These are phyloP conservation scores for Madurella mycetomatis DNA, from an alignment of 2,329 filamentous ascomycete genomes.

Conservation along the genomic window DNA sequence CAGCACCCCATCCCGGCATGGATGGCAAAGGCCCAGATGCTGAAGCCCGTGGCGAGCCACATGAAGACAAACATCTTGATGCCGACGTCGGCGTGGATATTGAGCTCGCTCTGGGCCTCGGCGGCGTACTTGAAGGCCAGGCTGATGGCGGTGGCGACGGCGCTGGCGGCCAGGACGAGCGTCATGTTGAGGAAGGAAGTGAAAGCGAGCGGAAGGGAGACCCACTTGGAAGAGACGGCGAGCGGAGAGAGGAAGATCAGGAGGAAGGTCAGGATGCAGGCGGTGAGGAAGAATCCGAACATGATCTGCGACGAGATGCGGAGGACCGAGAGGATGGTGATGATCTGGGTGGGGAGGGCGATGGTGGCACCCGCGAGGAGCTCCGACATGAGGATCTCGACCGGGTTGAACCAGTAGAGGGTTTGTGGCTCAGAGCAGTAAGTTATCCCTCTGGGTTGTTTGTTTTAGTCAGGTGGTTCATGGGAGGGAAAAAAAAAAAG, in stretches of 20 bases:
- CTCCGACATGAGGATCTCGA: constrained; percentile 73
- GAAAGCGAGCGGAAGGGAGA: constrained; percentile 63
- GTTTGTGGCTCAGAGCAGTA: constrained; percentile 64
- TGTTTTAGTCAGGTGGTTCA: constrained; percentile 16
- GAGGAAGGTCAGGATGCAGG: constrained; percentile 64
- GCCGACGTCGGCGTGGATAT: constrained; percentile 69
- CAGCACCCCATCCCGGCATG: constrained; percentile 77
- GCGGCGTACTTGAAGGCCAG: constrained; percentile 76
- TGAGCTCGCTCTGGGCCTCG: constrained; percentile 65
- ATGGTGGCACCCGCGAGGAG: constrained; percentile 79
- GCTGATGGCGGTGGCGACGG: constrained; percentile 80
- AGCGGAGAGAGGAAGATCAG: constrained; percentile 63
- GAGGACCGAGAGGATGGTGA: constrained; percentile 69
- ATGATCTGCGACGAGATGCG: constrained; percentile 74
- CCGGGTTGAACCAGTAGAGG: constrained; percentile 89
- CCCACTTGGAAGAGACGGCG: constrained; percentile 50
- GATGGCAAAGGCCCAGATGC: constrained; percentile 65
- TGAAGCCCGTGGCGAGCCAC: constrained; percentile 72
- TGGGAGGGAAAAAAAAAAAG: constrained; percentile 1
- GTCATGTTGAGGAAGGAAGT: constrained; percentile 64
- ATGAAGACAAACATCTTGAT: constrained; percentile 77
- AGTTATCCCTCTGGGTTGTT: constrained; percentile 60
- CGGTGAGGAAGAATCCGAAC: constrained; percentile 81
- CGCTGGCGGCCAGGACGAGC: constrained; percentile 62
- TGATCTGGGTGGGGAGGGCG: constrained; percentile 69